Conservation (phyloP, 345 rosid genomes). For the Gossypium anomalum region DNA sequence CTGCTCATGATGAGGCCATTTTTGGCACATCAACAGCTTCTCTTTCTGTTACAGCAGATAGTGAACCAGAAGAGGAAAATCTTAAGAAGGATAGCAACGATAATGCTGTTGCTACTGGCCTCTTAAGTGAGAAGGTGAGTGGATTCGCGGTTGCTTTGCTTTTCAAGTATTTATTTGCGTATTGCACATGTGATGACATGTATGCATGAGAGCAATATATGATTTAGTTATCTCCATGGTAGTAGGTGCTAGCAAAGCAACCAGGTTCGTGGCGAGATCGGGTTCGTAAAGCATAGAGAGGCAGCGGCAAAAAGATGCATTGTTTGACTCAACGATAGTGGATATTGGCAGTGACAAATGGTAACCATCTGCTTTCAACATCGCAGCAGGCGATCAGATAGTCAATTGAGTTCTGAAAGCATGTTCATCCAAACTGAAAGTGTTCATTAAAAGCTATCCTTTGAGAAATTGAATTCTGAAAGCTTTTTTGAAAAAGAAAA, state of each 20-base stretch:
- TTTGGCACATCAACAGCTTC: constrained; percentile 58
- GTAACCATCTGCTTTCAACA: neutral
- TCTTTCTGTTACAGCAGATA: constrained; percentile 25
- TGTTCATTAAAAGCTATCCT: neutral
- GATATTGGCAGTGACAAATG: neutral
- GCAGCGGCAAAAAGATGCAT: neutral
- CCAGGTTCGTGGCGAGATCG: constrained; percentile 98
- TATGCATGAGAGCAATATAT: constrained; percentile 4
- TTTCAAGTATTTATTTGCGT: neutral
- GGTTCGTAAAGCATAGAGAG: constrained; percentile 53
- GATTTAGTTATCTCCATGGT: neutral
- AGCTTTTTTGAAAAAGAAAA: neutral
- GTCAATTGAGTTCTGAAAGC: neutral
- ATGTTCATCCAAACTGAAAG: too few relatives aligned
- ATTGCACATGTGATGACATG: neutral
- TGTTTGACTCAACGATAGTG: neutral
- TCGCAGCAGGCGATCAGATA: constrained; percentile 7
- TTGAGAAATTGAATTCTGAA: neutral
- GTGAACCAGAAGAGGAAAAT: constrained; percentile 31
- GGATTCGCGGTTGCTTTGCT: neutral
- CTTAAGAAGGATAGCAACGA: constrained; percentile 34
- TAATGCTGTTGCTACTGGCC: constrained; percentile 32
- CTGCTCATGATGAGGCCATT: constrained; percentile 92
- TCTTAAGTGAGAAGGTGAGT: constrained; percentile 74
- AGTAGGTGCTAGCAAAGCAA: constrained; percentile 84